Base-by-base conservation (phyloP, 148 eudicot genomes). In the Rhododendron kiyosumense region DNA sequence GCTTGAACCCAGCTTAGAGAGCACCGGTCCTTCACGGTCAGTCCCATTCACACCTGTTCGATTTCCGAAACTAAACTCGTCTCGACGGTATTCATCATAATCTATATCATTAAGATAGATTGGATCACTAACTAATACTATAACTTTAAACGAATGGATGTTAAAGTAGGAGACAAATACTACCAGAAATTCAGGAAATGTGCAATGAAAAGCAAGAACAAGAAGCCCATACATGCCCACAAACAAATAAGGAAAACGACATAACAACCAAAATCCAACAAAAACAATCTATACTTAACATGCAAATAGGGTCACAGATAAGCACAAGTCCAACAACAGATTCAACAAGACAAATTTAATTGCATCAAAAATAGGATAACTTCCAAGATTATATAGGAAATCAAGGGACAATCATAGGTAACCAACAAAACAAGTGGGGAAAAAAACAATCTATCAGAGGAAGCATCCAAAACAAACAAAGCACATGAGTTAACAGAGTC, bases 1-100 rank as follows among this genome's bases (percentile, higher is more conserved):
- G 90, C 94, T 93, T 10, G 98, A 93, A n/a, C 98, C 97, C 3
- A 91, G 89, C 89, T 94, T 96, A 1, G 96, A 94, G 43, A 96
- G 87, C 0, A 91, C 91, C 0, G 98, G 96, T 14, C 95, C 98
- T 17, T 92, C 96, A 2, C 87, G 90, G 0, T 90, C 92, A 14
- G 57, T 82, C 63, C 91, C 97, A 76, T 89, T 90, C 1, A 79
- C 89, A 77, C 81, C 93, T 7, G 81, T 81, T 88, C 93, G 88
- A 48, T 93, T 92, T 32, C 94, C 98, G 85, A 93, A 94, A 87
- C 99, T 93, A 84, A 95, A 95, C 18, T 93, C 96, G 49, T 92
- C 97, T 78, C 95, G 92, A 14, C 98, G 93, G 84, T 91, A 94
- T 61, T 92, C 93, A 85, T 94, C 97, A 88, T 94, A 96, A 85